Evolutionary conservation across 345 rosid species (phyloP).

Genomic region (Aurinia saxatilis): DNA sequence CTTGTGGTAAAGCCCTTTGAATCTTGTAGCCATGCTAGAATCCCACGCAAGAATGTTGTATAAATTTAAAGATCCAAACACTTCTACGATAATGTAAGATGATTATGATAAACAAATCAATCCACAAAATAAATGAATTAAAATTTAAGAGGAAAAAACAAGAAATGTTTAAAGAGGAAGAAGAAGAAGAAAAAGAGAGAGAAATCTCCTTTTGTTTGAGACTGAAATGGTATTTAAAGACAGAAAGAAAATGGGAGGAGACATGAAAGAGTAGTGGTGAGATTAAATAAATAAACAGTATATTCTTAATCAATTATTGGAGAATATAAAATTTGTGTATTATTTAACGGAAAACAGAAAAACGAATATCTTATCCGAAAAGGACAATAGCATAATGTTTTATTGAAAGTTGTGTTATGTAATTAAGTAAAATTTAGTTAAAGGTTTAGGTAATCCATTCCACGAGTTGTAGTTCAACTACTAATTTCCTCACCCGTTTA

Average conservation of each 20-base stretch:
- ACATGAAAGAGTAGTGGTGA: conserved; percentile 27
- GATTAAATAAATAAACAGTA: not conserved
- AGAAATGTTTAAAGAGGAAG: too few relatives aligned
- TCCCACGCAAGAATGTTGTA: not conserved
- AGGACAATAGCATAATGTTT: conserved; percentile 13
- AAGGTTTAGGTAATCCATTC: conserved; percentile 16
- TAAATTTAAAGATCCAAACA: not conserved
- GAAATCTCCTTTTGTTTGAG: conserved; percentile 6
- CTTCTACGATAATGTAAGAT: not conserved
- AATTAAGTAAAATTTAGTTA: conserved; percentile 5
- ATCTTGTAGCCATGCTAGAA: conserved; percentile 56
- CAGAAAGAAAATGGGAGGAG: conserved; percentile 14
- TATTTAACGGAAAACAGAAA: conserved; percentile 23
- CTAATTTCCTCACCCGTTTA: conserved; percentile 1
- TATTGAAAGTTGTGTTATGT: not conserved
- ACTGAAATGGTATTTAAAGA: conserved; percentile 18
- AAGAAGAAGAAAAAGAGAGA: not conserved
- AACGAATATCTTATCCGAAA: conserved; percentile 28
- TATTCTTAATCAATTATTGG: conserved; percentile 17
- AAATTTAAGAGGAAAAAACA: not conserved
- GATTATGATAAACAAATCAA: not conserved
- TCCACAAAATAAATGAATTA: not conserved
- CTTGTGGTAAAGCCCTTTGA: conserved; percentile 70
- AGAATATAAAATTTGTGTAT: conserved; percentile 3
- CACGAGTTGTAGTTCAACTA: conserved; percentile 24